A percentile compares a stretch with the other conserved stretches of the same genome.
These are phyloP conservation scores for Cutaneotrichosporon spelunceum DNA, from an alignment of 1,284 basidiomycete species.

Conservation along the genomic window DNA sequence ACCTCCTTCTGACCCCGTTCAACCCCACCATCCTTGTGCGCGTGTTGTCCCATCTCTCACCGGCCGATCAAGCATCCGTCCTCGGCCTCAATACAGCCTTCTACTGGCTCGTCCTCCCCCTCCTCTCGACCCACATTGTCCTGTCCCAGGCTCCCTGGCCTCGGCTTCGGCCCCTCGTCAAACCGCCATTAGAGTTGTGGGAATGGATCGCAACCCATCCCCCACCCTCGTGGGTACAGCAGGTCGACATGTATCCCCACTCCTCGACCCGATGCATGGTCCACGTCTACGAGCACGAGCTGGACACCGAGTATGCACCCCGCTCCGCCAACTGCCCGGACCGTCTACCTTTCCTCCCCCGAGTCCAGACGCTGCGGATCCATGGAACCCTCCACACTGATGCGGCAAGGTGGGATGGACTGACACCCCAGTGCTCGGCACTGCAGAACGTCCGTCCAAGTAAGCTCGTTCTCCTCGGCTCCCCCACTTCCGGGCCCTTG, in stretches of 20 bases:
- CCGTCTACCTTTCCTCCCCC: conserved; percentile 1
- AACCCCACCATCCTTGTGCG: not conserved
- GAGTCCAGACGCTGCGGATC: conserved; percentile 6
- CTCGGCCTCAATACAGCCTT: conserved; percentile 6
- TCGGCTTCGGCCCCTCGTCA: not conserved
- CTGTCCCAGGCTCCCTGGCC: conserved; percentile 1
- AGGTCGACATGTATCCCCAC: conserved; percentile 11
- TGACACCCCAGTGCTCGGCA: conserved; percentile 9
- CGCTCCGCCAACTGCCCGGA: not conserved
- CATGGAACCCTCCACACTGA: not conserved
- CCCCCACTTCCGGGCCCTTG: not conserved
- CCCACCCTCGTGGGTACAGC: not conserved
- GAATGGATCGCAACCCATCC: not conserved
- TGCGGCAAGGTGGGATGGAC: not conserved
- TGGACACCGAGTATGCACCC: not conserved
- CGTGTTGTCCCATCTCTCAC: not conserved
- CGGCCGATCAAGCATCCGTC: not conserved
- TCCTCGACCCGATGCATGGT: conserved; percentile 1
- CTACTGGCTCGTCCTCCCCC: not conserved
- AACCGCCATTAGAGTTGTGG: not conserved
- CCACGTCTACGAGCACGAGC: not conserved
- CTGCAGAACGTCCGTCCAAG: conserved; percentile 4
- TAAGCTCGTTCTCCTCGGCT: conserved; percentile 8
- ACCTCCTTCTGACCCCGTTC: not conserved
- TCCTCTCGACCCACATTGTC: not conserved